Conservation (phyloP, 1,139 yeast species). For the Saccharomycopsis crataegensis region DNA sequence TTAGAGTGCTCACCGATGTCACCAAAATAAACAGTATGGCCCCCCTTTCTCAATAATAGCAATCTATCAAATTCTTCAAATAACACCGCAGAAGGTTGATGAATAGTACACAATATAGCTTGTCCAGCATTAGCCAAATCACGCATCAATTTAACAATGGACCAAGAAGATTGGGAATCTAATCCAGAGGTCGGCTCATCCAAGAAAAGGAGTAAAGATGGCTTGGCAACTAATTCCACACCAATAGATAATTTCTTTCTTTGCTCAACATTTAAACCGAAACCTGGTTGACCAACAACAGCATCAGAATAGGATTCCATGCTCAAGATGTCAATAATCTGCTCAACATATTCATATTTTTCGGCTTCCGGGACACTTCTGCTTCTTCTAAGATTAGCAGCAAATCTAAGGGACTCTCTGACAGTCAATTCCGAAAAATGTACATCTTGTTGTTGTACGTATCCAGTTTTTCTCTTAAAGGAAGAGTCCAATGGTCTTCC, state of each 20-base stretch:
- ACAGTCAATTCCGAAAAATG: conserved; percentile 44
- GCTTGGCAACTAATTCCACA: conserved; percentile 46
- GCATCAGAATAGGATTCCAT: conserved; percentile 46
- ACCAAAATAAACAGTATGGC: conserved; percentile 52
- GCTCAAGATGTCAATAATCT: conserved; percentile 37
- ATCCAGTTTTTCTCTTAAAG: conserved; percentile 46
- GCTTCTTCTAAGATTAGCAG: conserved; percentile 44
- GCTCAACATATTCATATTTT: conserved; percentile 40
- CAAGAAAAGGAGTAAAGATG: conserved; percentile 39
- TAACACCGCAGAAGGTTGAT: conserved; percentile 52
- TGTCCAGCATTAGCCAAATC: conserved; percentile 44
- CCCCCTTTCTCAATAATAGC: conserved; percentile 36
- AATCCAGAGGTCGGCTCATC: conserved; percentile 51
- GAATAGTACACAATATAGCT: conserved; percentile 48
- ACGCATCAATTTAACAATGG: conserved; percentile 39
- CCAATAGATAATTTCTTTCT: no score
- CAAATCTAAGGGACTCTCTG: conserved; percentile 42
- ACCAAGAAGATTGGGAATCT: conserved; percentile 51
- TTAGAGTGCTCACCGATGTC: conserved; percentile 46
- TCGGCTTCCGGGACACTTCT: conserved; percentile 34
- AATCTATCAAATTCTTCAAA: conserved; percentile 38
- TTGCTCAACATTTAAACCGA: conserved; percentile 57
- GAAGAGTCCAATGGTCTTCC: conserved; percentile 38
- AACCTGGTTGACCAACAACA: conserved; percentile 41
- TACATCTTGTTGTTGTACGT: conserved; percentile 51